Base-by-base conservation (phyloP, 2,329 filamentous ascomycete species). In the Stemphylium lycopersici region DNA sequence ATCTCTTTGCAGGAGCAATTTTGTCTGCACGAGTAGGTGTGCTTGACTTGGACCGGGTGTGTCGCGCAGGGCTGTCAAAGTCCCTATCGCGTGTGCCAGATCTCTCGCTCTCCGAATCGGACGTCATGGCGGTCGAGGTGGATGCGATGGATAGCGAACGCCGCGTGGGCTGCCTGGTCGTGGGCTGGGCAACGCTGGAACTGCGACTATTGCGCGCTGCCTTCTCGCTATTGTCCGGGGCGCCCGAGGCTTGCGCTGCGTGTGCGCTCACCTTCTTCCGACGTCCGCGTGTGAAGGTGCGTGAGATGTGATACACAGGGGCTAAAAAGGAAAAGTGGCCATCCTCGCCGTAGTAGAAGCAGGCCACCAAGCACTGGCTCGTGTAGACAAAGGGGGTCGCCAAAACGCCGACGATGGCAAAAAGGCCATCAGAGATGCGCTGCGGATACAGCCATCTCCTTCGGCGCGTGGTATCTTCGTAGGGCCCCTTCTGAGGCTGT, bases 311-410 rank as follows among this genome's bases (percentile, higher is more conserved):
- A 69, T 84, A 83, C 38, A 95, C 77, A 54, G 91, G 92, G 43
- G 87, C 78, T 54, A 95, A 77, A n/a, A 91, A 85, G 48, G 91
- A 89, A 73, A 96, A 96, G 45, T 81, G 81, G 45, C 91, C 91
- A 53, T 90, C 79, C 40, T 91, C 87, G 69, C 96, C 88, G 77
- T 90, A 93, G 77, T 90, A 93, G 66, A 98, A 89, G 71, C 85
- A 92, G 61, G 90, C 88, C 56, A 93, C 85, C 51, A 96, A 77
- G 76, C 93, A 97, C 44, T 92, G 84, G 15, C 88, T 90, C 1
- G 93, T 93, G 18, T 89, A 87, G 22, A 89, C 84, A 56, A 98
- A 78, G 12, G 90, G 90, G 44, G 89, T 88, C 50, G 96, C 77
- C 41, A 97, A 81, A 78, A 90, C 90, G 63, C 87, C 87, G 65